phyloP scores from a whole-genome alignment of 176 grass and related monocot species.

The Canna indica region DNA sequence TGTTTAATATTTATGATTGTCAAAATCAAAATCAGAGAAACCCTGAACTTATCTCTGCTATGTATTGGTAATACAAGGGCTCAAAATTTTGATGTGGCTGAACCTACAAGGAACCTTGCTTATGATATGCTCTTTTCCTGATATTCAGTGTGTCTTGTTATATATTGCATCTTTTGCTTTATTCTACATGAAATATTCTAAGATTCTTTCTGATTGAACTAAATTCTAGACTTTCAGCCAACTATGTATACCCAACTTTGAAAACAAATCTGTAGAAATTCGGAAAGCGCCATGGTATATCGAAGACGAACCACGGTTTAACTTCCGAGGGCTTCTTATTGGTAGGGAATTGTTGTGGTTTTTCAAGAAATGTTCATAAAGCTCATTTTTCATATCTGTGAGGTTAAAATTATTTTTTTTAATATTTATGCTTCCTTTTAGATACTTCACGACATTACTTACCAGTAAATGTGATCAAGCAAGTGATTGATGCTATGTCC shows the following conservation, averaged over 20 bases:
- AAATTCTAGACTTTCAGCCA: constrained; percentile 83
- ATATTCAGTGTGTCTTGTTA: not conserved
- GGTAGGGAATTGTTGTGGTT: constrained; percentile 30
- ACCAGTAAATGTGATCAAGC: constrained; percentile 71
- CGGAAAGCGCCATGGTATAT: constrained; percentile 74
- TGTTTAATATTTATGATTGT: not conserved
- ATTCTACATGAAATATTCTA: not conserved
- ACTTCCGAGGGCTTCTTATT: constrained; percentile 68
- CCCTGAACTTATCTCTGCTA: not conserved
- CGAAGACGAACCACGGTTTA: constrained; percentile 84
- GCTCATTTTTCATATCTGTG: not conserved
- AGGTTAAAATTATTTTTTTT: not conserved
- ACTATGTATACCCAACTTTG: constrained; percentile 75
- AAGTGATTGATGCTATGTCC: constrained; percentile 91
- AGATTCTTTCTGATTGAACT: not conserved
- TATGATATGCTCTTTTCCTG: not conserved
- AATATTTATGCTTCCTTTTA: constrained; percentile 23
- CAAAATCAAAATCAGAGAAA: not conserved
- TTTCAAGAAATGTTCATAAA: not conserved
- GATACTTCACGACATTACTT: constrained; percentile 90
- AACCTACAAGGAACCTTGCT: not conserved
- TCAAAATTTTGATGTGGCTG: not conserved
- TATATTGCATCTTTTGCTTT: not conserved
- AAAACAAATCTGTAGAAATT: constrained; percentile 80
- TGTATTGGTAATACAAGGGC: not conserved